Base-by-base conservation (phyloP, 495 filamentous ascomycete genomes). In the Terfezia claveryi region DNA sequence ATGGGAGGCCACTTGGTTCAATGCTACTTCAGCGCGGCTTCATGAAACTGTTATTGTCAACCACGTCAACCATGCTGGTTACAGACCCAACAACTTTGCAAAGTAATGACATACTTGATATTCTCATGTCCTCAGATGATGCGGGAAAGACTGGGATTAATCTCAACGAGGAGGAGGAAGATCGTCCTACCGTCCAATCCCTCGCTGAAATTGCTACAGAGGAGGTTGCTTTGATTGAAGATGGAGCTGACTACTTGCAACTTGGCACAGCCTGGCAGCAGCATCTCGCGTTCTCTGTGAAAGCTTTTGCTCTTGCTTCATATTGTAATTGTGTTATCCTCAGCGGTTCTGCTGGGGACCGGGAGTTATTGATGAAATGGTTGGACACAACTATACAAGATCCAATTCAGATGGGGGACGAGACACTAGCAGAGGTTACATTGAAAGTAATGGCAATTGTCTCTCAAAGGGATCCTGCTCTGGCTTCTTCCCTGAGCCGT, bases 21-120 rank as follows among this genome's bases (percentile, higher is more conserved):
- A 88, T 94, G 83, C 70, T 95, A 8, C 68, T 98, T 14, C 86
- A 87, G 64, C 78, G 82, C 62, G 84, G 78, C 53, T 87, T 87
- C 64, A 88, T 88, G 78, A 79, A 76, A 63, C 76, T 96, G 51
- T 72, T 92, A 27, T 81, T 85, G 54, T 79, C 85, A 7, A 80
- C 76, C 54, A 84, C 83, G n/a, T 81, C 82, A 8, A 70, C 80
- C 17, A 72, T 92, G 52, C 69, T 80, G 23, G 71, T 85, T 23
- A 71, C 77, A 50, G 74, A 79, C 12, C 73, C 76, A 2, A 71
- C 78, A 11, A 68, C 70, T 17, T 64, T 82, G n/a, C 75, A 73
- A 20, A 70, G 74, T 46, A 71, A 75, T 32, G 76, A 84, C 56
- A 72, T 92, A 51, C 71, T 95, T 37, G 81, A 92, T 61, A 72